A percentile compares a stretch with the other conserved stretches of the same genome.
Conservation (phyloP, 306 rosid genomes). For the Citrullus amarus region DNA sequence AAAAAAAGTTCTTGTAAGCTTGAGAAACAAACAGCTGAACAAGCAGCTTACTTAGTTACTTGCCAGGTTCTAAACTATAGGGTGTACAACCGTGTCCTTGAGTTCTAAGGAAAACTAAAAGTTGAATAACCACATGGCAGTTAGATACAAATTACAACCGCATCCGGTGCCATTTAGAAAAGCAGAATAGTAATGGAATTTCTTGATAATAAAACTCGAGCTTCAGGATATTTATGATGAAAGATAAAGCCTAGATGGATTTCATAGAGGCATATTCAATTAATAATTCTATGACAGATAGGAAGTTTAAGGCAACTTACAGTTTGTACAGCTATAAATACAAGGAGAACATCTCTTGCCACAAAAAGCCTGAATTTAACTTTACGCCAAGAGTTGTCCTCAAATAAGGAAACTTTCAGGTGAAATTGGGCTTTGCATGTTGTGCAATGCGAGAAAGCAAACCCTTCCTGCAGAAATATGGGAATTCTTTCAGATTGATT, state of each 20-base stretch:
- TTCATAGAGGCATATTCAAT: neutral
- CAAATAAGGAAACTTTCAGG: slow-evolving; percentile 58
- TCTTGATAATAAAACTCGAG: neutral
- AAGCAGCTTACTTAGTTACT: neutral
- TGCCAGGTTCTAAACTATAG: neutral
- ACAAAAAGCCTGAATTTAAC: slow-evolving; percentile 81
- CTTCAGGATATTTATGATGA: neutral
- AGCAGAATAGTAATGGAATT: neutral
- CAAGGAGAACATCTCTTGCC: slow-evolving; percentile 96
- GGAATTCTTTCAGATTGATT: neutral
- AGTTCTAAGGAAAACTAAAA: neutral
- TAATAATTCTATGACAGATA: neutral
- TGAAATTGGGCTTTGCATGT: slow-evolving; percentile 99
- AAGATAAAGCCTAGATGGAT: neutral
- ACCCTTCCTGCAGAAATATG: slow-evolving; percentile 61
- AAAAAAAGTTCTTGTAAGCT: neutral
- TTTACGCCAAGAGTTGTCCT: slow-evolving; percentile 87
- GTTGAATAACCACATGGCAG: neutral
- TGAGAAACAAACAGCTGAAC: neutral
- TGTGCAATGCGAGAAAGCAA: slow-evolving; percentile 97
- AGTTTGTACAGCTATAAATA: slow-evolving; percentile 88
- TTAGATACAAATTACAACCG: neutral
- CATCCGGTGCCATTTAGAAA: neutral
- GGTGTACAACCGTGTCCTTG: neutral
- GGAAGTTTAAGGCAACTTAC: slow-evolving; percentile 38